Base-by-base conservation (phyloP, 148 eudicot genomes). In the Cornus suecica region DNA sequence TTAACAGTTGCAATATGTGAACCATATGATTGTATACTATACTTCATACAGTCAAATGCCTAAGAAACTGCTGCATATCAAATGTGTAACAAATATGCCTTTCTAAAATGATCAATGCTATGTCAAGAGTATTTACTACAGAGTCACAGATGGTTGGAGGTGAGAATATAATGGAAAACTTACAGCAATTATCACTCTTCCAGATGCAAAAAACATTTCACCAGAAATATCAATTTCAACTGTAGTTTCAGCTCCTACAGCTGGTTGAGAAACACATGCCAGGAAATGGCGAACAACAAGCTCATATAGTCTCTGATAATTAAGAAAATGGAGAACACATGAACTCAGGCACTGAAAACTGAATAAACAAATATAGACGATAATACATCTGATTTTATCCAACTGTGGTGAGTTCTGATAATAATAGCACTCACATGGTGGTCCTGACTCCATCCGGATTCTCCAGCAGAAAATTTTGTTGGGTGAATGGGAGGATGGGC, bases 401-500 rank as follows among this genome's bases (percentile, higher is more conserved):
- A 37, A 20, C 8, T 15, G 10, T 18, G 30, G 16, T 56, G 32
- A 37, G 54, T 30, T 23, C 66, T 29, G 62, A 56, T 23, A 25
- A 60, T 61, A 60, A 60, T 56, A 51, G 79, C 56, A 87, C 97
- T 86, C 66, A 94, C 98, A 81, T 87, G 86, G 87, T 96, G 98
- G 66, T 93, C 91, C 67, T 87, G 94, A 83, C 91, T 96, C 99
- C 99, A 96, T 63, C 91, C 74, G 78, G 93, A 76, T 83, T 91
- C 94, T 70, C 99, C 99, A 63, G 88, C 81, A 63, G 99, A 93
- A 90, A 90, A 93, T 63, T 89, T 96, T 74, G 99, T 96, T 5
- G 99, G 99, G 82, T 96, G 99, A 78, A 96, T 96, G 62, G 99
- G 98, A 79, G 99, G 99, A 77, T 96, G 99, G 66, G 99, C 98